Base-by-base conservation (phyloP, 257 asterid species). In the Cinchona pubescens region DNA sequence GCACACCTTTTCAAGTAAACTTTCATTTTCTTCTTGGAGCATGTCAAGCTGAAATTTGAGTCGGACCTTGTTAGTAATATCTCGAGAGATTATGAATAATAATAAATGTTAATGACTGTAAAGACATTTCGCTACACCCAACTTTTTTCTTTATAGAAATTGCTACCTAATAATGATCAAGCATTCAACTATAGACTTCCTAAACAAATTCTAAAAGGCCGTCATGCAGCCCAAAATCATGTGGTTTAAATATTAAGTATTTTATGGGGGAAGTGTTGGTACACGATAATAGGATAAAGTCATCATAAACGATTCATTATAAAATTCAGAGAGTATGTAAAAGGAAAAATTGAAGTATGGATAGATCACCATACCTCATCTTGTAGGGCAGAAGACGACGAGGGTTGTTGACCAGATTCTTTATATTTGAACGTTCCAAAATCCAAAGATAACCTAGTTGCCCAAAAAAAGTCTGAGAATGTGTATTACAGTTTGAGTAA, bases 11-110 rank as follows among this genome's bases (percentile, higher is more conserved):
- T 90, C 97, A 56, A 89, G 75, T 83, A 94, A 83, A 82, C 86
- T 87, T 73, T 92, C 99, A 75, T 94, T 94, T 86, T 94, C 97
- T 88, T 92, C 99, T 79, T 94, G 99, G 82, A 94, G 99, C 97
- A 92, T 89, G 84, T 94, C 99, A 79, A 94, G 89, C 98, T 94
- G 95, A 85, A 88, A 63, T 71, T 75, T 42, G 60, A 78, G 73
- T 51, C 51, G 79, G 27, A 79, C 3, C 45, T 35, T 72, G 61
- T 82, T 64, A 83, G 75, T 63, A 62, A 35, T 75, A 70, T 65
- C 27, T 23, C 19, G 29, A 11, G 38, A 23, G 56, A 61, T 61
- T 14, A 21, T 8, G 7, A 58, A 10, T 53, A 30, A n/a, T 34
- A 12, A 9, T 23, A 37, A 11, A 10, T 65, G 35, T 53, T 11